Evolutionary conservation across 2,329 filamentous ascomycete species (phyloP).

Genomic region (Acrocalymma vagum): DNA sequence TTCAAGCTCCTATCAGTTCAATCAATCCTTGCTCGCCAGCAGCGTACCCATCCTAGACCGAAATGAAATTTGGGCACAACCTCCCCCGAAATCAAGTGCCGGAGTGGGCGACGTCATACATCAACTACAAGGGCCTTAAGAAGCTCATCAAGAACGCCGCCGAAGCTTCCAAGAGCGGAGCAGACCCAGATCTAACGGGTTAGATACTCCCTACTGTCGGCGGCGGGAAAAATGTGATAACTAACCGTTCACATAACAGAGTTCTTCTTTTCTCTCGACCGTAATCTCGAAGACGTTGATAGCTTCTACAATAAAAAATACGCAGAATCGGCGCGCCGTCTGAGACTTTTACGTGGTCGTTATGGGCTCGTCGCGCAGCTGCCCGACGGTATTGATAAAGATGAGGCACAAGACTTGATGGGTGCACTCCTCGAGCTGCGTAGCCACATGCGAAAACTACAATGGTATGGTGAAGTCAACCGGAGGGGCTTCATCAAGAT

Average conservation of each 20-base stretch:
- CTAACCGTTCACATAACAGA: constrained; percentile 61
- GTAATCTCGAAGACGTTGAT: constrained; percentile 96
- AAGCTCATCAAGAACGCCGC: constrained; percentile 89
- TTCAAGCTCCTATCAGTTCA: constrained; percentile 2
- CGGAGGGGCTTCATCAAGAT: constrained; percentile 96
- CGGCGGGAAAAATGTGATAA: not conserved
- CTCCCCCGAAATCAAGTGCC: constrained; percentile 85
- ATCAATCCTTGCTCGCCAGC: constrained; percentile 1
- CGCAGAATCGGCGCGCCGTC: constrained; percentile 80
- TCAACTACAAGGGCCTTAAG: constrained; percentile 92
- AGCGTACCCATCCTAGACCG: constrained; percentile 4
- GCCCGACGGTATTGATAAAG: constrained; percentile 78
- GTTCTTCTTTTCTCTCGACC: constrained; percentile 96
- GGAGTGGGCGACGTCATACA: constrained; percentile 84
- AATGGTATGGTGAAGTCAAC: constrained; percentile 99
- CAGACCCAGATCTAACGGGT: constrained; percentile 90
- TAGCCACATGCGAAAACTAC: constrained; percentile 85
- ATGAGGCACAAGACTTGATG: constrained; percentile 91
- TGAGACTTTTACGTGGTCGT: constrained; percentile 86
- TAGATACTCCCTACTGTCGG: constrained; percentile 51
- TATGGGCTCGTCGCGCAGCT: constrained; percentile 79
- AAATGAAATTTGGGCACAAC: constrained; percentile 61
- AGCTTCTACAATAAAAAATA: constrained; percentile 97
- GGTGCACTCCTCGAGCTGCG: constrained; percentile 89
- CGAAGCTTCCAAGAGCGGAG: constrained; percentile 70